Percentiles rank a stretch among this genome's conserved stretches.
These are phyloP conservation scores for Capronia coronata DNA, from an alignment of 2,329 filamentous ascomycete species.

Conservation along the genomic window DNA sequence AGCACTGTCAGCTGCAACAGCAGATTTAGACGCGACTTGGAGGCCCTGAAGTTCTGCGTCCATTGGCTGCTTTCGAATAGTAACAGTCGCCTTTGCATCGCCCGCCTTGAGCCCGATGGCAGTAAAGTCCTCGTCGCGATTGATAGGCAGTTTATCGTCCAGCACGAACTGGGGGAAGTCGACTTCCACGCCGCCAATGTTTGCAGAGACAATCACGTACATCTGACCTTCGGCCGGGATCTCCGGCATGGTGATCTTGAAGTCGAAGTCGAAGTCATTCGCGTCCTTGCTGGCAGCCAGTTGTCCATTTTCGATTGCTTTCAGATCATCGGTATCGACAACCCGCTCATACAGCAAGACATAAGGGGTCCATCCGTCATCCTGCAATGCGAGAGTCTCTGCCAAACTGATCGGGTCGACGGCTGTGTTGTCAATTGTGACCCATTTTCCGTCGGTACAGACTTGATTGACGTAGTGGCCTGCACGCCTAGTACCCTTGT, in stretches of 20 bases:
- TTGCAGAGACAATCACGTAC: not conserved
- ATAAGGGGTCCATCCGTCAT: slow-evolving; percentile 14
- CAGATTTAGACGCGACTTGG: not conserved
- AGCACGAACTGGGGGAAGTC: not conserved
- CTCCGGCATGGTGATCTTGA: not conserved
- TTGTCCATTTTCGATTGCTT: not conserved
- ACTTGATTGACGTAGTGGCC: slow-evolving; percentile 16
- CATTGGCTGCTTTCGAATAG: not conserved
- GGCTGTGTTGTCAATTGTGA: not conserved
- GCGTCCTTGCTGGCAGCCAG: not conserved
- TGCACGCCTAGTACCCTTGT: not conserved
- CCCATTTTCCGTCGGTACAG: not conserved
- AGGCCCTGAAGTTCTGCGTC: not conserved
- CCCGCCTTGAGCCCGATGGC: not conserved
- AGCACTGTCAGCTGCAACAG: not conserved
- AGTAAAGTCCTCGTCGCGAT: not conserved
- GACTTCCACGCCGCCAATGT: not conserved
- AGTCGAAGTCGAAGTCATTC: not conserved
- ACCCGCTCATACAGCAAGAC: slow-evolving; percentile 18
- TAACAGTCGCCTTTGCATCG: not conserved
- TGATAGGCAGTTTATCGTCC: not conserved
- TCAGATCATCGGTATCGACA: not conserved
- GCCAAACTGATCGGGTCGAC: not conserved
- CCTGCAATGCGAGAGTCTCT: not conserved
- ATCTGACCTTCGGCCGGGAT: not conserved